Base-by-base conservation (phyloP, 1,284 basidiomycete species). In the Neolentinus lepideus region DNA sequence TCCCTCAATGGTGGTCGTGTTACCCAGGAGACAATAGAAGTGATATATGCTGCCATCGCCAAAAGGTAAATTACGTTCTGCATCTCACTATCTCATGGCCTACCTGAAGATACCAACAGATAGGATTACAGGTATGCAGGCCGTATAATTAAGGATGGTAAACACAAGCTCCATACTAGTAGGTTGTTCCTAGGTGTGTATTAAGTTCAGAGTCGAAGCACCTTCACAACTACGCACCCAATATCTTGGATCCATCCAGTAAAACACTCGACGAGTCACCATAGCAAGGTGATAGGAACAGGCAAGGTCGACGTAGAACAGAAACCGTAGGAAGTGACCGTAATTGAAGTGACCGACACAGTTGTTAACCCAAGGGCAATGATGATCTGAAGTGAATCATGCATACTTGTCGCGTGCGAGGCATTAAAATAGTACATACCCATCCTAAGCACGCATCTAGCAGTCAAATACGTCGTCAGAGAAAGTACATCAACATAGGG, bases 1-100 rank as follows among this genome's bases (percentile, higher is more conserved):
- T 1, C 90, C 85, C 73, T 99, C 96, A 56, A 99, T 97, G 0
- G 96, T 98, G 0, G 96, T 99, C 11, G 88, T 88, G 68, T 99
- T 99, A 21, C 79, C 79, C 11, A 79, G 64, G n/a, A 96, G 70
- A 52, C 84, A 81, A 67, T 87, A 91, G 60, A 95, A 84, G 64
- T 99, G 97, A 67, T 96, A 99, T 26, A 94, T 57, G 59, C 89
- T 92, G 61, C 19, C 36, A 14, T 57, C 57, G 24, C n/a, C 29
- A 60, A 14, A 52, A 36, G 29, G 36, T 14, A 51, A 33, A 58
- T 45, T 52, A 33, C 48, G 36, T 50, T 31, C 24, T 12, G 47
- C n/a, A 57, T 35, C 38, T 19, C 11, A 6, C 21, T 1, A 33
- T 54, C 14, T 58, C 16, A 62, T 38, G 55, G 35, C 61, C 16